Evolutionary conservation across 805 yeast genomes (phyloP), one percentile per base, ranked within the genome.

Genomic region (Lipomyces sp.): DNA sequence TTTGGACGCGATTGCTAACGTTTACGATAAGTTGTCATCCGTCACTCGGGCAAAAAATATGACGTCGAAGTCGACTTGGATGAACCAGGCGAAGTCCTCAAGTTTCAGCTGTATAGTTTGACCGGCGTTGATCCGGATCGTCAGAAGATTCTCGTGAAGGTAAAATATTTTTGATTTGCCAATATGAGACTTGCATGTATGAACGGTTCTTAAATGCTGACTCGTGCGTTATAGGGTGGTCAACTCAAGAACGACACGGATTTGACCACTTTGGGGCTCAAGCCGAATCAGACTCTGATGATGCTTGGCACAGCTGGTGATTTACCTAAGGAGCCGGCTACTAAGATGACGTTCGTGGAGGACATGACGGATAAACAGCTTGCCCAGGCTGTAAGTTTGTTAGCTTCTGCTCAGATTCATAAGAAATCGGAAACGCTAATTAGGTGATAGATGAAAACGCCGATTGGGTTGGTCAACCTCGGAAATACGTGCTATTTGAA

Each of bases 231-330:
- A 4, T 34, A 70, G 71, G 94, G 96, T 11, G 97, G 97, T 53
- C 96, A 92, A 76, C 79, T 95, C 73, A 83, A 83, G 63, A 94
- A 92, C 77, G 93, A 89, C 67, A 80, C 79, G n/a, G 80, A 82
- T 50, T 77, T 90, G 62, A 75, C 80, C 10, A 72, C 79, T 3
- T 81, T 89, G 60, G 84, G 82, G 33, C 75, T 93, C 69, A 90
- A 89, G 73, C 82, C 85, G 30, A 85, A 85, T 42, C 90, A 89
- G 71, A 81, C 85, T 13, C 81, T 94, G 30, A 90, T 95, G 97
- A 90, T 95, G 64, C 82, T 95, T 64, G 99, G 99, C 32, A 89
- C 98, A 0, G 94, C 97, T 1, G 95, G 90, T 63, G 85, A 84
- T 64, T 78, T 86, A 62, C 85, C 84, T 45, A 66, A 75, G 69